phyloP scores from a whole-genome alignment of 768 basidiomycete genomes.

The Lentinus brumalis region DNA sequence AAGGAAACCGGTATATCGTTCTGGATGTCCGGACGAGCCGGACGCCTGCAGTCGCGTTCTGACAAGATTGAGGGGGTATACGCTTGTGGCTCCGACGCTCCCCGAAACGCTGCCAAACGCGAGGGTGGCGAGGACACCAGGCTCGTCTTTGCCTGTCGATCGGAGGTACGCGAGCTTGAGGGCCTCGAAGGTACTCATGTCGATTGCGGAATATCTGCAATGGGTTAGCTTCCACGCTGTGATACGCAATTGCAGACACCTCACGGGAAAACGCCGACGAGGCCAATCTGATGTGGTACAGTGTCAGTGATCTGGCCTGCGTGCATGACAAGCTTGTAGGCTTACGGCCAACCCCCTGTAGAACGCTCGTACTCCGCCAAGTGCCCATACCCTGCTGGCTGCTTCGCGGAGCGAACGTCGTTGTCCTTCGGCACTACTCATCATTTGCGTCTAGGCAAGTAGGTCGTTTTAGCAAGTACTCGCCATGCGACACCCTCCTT shows the following conservation, averaged over 20 bases:
- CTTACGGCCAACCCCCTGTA: constrained; percentile 90
- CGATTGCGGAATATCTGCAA: constrained; percentile 85
- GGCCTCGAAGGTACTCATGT: constrained; percentile 97
- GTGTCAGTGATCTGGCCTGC: constrained; percentile 15
- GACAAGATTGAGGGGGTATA: constrained; percentile 91
- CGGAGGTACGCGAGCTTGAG: constrained; percentile 88
- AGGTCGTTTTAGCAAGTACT: neutral
- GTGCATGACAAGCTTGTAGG: constrained; percentile 22
- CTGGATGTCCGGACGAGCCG: constrained; percentile 93
- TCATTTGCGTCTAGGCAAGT: constrained; percentile 80
- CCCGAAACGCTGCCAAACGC: constrained; percentile 93
- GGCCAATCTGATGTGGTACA: constrained; percentile 68
- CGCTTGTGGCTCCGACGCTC: constrained; percentile 89
- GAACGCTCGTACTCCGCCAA: constrained; percentile 81
- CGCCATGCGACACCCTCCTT: too few relatives aligned
- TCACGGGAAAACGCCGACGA: constrained; percentile 95
- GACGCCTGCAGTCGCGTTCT: constrained; percentile 95
- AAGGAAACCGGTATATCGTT: constrained; percentile 82
- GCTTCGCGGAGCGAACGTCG: constrained; percentile 63
- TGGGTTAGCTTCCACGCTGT: neutral
- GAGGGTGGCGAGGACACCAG: constrained; percentile 82
- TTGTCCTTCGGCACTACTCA: constrained; percentile 75
- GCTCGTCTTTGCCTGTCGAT: constrained; percentile 87
- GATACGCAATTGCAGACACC: constrained; percentile 25
- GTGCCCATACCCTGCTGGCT: constrained; percentile 70